Evolutionary conservation across 306 rosid genomes (phyloP), one percentile per base, ranked within the genome.

Genomic region (Corylus heterophylla): DNA sequence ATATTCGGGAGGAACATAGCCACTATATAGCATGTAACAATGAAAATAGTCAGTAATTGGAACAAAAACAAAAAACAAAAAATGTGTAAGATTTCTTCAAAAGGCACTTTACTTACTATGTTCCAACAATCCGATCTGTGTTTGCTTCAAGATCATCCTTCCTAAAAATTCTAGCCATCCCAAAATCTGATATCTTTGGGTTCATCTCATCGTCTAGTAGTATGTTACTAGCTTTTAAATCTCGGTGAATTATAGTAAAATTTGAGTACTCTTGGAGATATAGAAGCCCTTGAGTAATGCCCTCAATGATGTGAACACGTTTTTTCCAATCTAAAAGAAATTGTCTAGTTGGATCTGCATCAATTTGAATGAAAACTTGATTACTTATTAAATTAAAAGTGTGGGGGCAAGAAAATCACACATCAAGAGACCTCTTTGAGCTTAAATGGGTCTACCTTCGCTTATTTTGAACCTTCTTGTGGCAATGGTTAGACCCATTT

Each of bases 1-100:
- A 74, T 88, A 90, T 82, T 90, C 91, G 8, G 92, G 90, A 61
- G 91, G 91, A 51, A 87, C 89, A 16, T 80, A 90, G 25, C 97
- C 94, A 45, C 92, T 90, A 73, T 81, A 84, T 58, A 42, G 27
- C 3, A 72, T 72, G 73, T 22, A 11, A 13, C 10, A 49, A 22
- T 31, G 16, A 35, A 61, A 35, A 25, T 0, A 2, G 22, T 49
- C 7, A 35, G 25, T 7, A 27, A 0, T 22, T 4, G 37, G 62
- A 22, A 52, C 29, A 37, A 12, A 2, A 10, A 8, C n/a, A 5
- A 52, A 31, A 59, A 20, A 20, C 8, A 56, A 20, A 4, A 56
- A n/a, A 1, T 5, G 0, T 18, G n/a, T 17, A 5, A 54, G 17
- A 54, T 54, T 54, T 54, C 3, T 2, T 69, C 22, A 14, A 29